phyloP scores from a whole-genome alignment of 352 stramenopile species.

The Globisporangium spiculum region DNA sequence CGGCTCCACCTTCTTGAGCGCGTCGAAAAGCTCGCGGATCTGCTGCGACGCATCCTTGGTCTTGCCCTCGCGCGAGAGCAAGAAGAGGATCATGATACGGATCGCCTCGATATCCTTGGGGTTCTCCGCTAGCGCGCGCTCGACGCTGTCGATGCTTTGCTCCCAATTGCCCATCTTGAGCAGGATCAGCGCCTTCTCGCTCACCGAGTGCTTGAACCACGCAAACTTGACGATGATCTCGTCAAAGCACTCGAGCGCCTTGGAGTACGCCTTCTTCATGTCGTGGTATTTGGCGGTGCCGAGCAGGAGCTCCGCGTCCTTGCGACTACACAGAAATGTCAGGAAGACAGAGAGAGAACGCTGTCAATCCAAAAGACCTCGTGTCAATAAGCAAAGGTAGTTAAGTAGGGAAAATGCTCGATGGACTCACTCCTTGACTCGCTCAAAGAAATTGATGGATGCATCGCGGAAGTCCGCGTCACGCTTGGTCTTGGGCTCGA shows the following conservation, averaged over 20 bases:
- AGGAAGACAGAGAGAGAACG: too few relatives aligned
- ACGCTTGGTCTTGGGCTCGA: slow-evolving; percentile 67
- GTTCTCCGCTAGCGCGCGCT: slow-evolving; percentile 67
- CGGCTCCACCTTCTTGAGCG: slow-evolving; percentile 68
- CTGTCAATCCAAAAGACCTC: too few relatives aligned
- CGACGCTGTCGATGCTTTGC: slow-evolving; percentile 74
- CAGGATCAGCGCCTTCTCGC: slow-evolving; percentile 77
- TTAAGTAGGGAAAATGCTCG: too few relatives aligned
- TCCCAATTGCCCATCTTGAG: slow-evolving; percentile 88
- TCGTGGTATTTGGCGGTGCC: slow-evolving; percentile 74
- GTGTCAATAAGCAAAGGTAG: too few relatives aligned
- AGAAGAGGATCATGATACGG: slow-evolving; percentile 57
- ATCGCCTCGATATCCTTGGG: slow-evolving; percentile 68
- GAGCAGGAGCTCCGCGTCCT: slow-evolving; percentile 69
- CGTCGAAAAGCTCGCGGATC: slow-evolving; percentile 62
- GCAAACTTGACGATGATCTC: slow-evolving; percentile 73
- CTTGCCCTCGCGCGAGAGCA: slow-evolving; percentile 64
- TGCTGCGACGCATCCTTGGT: slow-evolving; percentile 49
- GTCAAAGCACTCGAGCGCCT: slow-evolving; percentile 68
- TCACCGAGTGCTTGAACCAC: slow-evolving; percentile 84
- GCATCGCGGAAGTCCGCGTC: slow-evolving; percentile 59
- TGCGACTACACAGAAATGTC: slow-evolving; percentile 19
- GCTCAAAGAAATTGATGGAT: slow-evolving; percentile 64
- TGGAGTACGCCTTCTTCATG: slow-evolving; percentile 63
- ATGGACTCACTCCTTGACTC: slow-evolving; percentile 32